These are phyloP conservation scores for Candida alai DNA, from an alignment of 805 yeast species.

Conservation along the genomic window DNA sequence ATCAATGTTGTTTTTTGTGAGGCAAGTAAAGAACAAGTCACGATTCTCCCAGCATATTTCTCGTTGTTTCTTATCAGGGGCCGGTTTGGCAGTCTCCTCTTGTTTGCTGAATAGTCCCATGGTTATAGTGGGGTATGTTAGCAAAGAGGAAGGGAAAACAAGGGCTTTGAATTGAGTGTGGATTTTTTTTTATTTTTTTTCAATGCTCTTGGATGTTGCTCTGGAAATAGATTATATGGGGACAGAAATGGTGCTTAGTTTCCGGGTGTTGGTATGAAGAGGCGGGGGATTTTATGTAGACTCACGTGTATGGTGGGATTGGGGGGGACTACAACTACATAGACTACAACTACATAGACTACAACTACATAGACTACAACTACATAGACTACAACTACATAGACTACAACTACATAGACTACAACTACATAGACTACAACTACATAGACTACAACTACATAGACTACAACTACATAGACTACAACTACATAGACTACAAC, in stretches of 20 bases:
- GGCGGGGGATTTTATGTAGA: too few species aligned
- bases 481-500: too few species aligned
- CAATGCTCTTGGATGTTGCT: not conserved
- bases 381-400: too few species aligned
- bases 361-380: too few species aligned
- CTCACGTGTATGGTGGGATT: too few species aligned
- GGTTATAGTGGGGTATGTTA: not conserved
- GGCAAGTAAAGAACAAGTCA: conserved; percentile 71
- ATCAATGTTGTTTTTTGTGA: conserved; percentile 61
- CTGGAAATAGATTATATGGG: not conserved
- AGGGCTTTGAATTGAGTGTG: not conserved
- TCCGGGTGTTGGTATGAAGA: not conserved
- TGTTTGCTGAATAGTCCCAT: conserved; percentile 53
- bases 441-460: too few species aligned
- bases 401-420: too few species aligned
- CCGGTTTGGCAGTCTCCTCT: conserved; percentile 27
- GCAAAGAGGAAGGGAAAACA: not conserved
- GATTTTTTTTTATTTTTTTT: not conserved
- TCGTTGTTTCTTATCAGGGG: conserved; percentile 66
- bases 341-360: too few species aligned
- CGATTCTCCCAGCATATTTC: conserved; percentile 87
- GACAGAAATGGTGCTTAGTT: not conserved
- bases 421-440: too few species aligned
- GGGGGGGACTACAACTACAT: too few species aligned
- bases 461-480: too few species aligned